phyloP scores from a whole-genome alignment of 495 filamentous ascomycete genomes.

The Aspergillus saccharolyticus region DNA sequence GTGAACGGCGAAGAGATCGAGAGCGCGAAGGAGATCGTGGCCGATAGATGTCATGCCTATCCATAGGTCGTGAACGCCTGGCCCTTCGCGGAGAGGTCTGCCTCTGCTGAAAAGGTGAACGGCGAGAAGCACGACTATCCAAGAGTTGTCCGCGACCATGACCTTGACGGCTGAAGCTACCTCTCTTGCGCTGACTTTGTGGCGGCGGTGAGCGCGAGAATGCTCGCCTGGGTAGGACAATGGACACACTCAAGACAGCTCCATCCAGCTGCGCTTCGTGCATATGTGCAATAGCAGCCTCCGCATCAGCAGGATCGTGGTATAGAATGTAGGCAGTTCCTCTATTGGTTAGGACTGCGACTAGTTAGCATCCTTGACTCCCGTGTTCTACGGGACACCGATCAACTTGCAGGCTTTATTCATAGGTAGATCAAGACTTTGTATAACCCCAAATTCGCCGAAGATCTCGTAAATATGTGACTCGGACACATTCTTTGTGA shows the following conservation, averaged over 20 bases:
- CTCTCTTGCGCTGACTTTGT: slow-evolving; percentile 25
- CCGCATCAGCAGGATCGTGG: slow-evolving; percentile 68
- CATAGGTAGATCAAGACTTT: slow-evolving; percentile 81
- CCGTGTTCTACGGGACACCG: neutral
- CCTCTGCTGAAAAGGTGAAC: slow-evolving; percentile 24
- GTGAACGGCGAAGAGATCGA: slow-evolving; percentile 37
- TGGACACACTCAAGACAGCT: slow-evolving; percentile 80
- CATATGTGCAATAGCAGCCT: slow-evolving; percentile 91
- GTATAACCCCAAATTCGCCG: slow-evolving; percentile 77
- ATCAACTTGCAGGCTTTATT: slow-evolving; percentile 69
- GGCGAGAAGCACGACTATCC: slow-evolving; percentile 23
- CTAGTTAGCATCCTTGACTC: slow-evolving; percentile 7
- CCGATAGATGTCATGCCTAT: slow-evolving; percentile 48
- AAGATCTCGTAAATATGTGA: slow-evolving; percentile 90
- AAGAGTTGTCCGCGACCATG: slow-evolving; percentile 28
- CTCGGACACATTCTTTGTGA: slow-evolving; percentile 93
- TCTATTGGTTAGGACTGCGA: slow-evolving; percentile 77
- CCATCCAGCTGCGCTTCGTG: slow-evolving; percentile 97
- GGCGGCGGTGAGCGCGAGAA: slow-evolving; percentile 52
- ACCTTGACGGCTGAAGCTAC: slow-evolving; percentile 28
- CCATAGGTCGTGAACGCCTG: slow-evolving; percentile 33
- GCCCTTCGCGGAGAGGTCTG: slow-evolving; percentile 35
- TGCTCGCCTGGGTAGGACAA: slow-evolving; percentile 77
- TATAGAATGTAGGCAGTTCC: slow-evolving; percentile 95
- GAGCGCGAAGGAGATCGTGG: slow-evolving; percentile 44